A percentile compares a stretch with the other conserved stretches of the same genome.
Evolutionary conservation across 2,329 filamentous ascomycete species (phyloP).

Genomic region (Talaromyces sp.): DNA sequence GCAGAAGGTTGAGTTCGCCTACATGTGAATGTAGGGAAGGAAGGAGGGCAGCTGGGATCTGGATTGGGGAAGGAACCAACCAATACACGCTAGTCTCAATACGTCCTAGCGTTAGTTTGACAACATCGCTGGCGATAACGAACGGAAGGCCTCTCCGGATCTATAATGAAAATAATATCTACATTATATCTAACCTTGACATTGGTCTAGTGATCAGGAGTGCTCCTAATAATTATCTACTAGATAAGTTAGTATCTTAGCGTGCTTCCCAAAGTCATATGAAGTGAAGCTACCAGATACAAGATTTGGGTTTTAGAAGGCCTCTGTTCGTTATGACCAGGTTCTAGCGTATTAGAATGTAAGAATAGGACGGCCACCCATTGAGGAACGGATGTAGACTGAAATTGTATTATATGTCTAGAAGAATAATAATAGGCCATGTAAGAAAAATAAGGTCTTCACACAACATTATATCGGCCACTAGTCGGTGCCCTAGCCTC

Average conservation of each 20-base stretch:
- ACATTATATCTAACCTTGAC: no score
- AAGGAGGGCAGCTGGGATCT: not conserved
- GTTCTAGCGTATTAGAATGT: not conserved
- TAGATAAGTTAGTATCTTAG: not conserved
- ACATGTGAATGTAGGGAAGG: not conserved
- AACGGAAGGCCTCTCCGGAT: not conserved
- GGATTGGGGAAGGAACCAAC: not conserved
- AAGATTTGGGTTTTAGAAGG: not conserved
- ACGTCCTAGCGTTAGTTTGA: not conserved
- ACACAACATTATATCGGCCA: conserved; percentile 84
- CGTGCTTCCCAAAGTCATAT: not conserved
- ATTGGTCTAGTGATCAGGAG: not conserved
- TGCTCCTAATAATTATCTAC: not conserved
- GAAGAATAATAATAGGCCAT: not conserved
- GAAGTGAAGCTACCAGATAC: not conserved
- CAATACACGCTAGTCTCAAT: not conserved
- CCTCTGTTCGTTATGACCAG: not conserved
- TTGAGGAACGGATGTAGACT: not conserved
- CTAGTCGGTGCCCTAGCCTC: conserved; percentile 74
- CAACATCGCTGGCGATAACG: not conserved
- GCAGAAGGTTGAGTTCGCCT: not conserved
- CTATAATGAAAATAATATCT: no score
- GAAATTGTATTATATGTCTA: not conserved
- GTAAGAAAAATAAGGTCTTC: conserved; percentile 16
- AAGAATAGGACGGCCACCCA: not conserved